Conservation (phyloP, 768 basidiomycete genomes). For the Boletus sensibilis region DNA sequence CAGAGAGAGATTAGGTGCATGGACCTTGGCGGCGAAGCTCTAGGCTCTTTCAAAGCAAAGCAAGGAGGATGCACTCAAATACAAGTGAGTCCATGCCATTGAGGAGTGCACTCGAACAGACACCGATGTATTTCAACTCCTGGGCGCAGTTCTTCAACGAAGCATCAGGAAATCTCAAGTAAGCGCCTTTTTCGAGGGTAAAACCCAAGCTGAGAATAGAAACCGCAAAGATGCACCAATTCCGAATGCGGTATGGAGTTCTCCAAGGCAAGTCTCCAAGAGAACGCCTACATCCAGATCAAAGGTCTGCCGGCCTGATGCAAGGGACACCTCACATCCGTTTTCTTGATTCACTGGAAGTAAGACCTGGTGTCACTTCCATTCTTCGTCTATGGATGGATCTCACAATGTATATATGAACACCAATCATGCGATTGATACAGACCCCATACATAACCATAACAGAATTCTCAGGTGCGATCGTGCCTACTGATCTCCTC, state of each 20-base stretch:
- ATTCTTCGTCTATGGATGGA: constrained; percentile 8
- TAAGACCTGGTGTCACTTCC: constrained; percentile 24
- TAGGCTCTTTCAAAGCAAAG: constrained; percentile 40
- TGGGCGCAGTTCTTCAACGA: constrained; percentile 40
- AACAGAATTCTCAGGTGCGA: constrained; percentile 19
- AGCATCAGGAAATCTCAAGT: constrained; percentile 36
- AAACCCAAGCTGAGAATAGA: constrained; percentile 12
- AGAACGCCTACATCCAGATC: constrained; percentile 43
- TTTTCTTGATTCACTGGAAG: constrained; percentile 7
- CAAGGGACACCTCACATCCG: not conserved
- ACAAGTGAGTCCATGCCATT: constrained; percentile 31
- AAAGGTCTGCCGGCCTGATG: constrained; percentile 37
- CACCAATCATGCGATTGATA: constrained; percentile 22
- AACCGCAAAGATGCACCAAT: constrained; percentile 35
- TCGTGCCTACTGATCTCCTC: constrained; percentile 49
- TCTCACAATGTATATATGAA: constrained; percentile 32
- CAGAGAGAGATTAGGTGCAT: constrained; percentile 45
- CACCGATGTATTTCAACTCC: constrained; percentile 2
- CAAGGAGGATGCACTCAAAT: constrained; percentile 43
- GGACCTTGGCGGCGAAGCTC: constrained; percentile 41
- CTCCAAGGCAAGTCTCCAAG: constrained; percentile 39
- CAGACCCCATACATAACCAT: constrained; percentile 18
- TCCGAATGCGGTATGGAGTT: constrained; percentile 41
- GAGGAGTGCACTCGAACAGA: not conserved
- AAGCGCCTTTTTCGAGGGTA: constrained; percentile 16